A percentile compares a stretch with the other conserved stretches of the same genome.
Conservation (phyloP, 2,329 filamentous ascomycete genomes). For the Claviceps africana region DNA sequence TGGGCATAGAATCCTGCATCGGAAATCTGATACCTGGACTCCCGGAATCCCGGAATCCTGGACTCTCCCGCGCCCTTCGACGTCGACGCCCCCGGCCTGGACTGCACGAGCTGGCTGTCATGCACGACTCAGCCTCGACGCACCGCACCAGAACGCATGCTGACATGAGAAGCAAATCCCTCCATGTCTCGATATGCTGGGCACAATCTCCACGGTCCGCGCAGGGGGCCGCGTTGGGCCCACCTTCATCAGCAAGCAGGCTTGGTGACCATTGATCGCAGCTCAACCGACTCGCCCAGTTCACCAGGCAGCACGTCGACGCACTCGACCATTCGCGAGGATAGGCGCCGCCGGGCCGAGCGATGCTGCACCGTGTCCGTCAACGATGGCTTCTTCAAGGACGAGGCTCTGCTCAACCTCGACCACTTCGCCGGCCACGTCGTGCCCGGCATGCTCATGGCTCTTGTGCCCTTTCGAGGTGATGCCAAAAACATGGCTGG, state of each 20-base stretch:
- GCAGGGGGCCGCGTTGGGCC: constrained; percentile 35
- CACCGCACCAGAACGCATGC: neutral
- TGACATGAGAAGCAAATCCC: constrained; percentile 9
- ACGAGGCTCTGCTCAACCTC: constrained; percentile 69
- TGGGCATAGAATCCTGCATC: neutral
- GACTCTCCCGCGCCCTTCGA: neutral
- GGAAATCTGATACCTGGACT: neutral
- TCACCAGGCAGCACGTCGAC: constrained; percentile 38
- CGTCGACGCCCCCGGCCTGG: constrained; percentile 2
- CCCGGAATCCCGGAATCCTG: neutral
- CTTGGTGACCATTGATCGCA: constrained; percentile 31
- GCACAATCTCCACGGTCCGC: constrained; percentile 26
- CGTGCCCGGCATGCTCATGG: constrained; percentile 54
- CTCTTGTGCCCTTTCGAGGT: constrained; percentile 49
- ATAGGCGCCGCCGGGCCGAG: constrained; percentile 23
- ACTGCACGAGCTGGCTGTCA: constrained; percentile 2
- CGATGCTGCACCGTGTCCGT: constrained; percentile 40
- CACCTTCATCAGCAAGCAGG: constrained; percentile 38
- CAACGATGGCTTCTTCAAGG: constrained; percentile 62
- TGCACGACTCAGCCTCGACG: constrained; percentile 2
- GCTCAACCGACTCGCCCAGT: constrained; percentile 23
- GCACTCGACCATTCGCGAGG: constrained; percentile 30
- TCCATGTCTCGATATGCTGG: constrained; percentile 29
- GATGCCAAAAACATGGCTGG: constrained; percentile 26
- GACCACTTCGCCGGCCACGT: constrained; percentile 52